phyloP scores from a whole-genome alignment of 306 rosid species.

The Lathyrus aphaca region DNA sequence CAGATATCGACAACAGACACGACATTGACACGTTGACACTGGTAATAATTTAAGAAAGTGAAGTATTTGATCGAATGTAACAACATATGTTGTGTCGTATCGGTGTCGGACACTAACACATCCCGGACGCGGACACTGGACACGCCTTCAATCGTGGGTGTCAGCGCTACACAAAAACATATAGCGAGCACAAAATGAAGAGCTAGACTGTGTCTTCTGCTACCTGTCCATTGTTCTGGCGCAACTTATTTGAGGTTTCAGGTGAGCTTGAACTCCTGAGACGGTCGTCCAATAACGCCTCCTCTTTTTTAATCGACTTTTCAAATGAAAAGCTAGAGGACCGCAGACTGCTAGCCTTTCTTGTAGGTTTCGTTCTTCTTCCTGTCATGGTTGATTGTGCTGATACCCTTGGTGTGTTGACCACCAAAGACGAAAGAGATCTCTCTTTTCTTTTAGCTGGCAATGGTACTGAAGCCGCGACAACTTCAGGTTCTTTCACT shows the following conservation, averaged over 20 bases:
- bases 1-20: not conserved
- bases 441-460: conserved; percentile 93
- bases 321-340: conserved; percentile 65
- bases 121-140: not conserved
- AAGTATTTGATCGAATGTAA: not conserved
- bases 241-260: conserved; percentile 57
- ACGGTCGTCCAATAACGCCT: conserved; percentile 54
- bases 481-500: conserved; percentile 63
- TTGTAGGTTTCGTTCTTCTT: conserved; percentile 78
- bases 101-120: not conserved
- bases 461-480: conserved; percentile 51
- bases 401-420: conserved; percentile 86
- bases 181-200: conserved; percentile 23
- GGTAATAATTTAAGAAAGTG: too few relatives aligned
- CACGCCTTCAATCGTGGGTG: not conserved
- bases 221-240: conserved; percentile 63
- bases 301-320: conserved; percentile 64
- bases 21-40: not conserved
- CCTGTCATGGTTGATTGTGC: conserved; percentile 72
- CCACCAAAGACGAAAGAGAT: conserved; percentile 92
- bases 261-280: conserved; percentile 75
- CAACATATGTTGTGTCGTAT: not conserved
- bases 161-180: conserved; percentile 3
- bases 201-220: conserved; percentile 43
- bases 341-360: conserved; percentile 69